These are phyloP conservation scores for Musa itinerans DNA, from an alignment of 176 grass and related monocot species.

Conservation along the genomic window DNA sequence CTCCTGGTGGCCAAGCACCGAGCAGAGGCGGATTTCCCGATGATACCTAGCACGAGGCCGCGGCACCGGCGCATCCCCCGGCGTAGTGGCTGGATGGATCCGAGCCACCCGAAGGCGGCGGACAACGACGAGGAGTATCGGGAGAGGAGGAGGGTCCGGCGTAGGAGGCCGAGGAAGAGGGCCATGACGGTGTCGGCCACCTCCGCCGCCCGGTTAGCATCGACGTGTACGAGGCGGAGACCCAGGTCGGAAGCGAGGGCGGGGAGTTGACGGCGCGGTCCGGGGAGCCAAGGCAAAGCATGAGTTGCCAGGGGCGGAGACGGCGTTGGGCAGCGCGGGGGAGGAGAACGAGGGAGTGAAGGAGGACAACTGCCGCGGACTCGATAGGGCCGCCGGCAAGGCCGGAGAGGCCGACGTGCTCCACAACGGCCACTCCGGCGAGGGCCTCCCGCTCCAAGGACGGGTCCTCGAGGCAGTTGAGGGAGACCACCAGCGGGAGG, in stretches of 20 bases:
- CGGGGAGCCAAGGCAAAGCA: slow-evolving; percentile 78
- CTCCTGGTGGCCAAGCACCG: slow-evolving; percentile 77
- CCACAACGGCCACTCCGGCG: slow-evolving; percentile 47
- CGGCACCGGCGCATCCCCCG: slow-evolving; percentile 81
- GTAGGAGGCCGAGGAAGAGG: slow-evolving; percentile 70
- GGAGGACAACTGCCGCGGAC: slow-evolving; percentile 50
- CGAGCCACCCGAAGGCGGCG: slow-evolving; percentile 46
- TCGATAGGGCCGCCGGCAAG: slow-evolving; percentile 56
- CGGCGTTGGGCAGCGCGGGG: slow-evolving; percentile 79
- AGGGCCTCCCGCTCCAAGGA: slow-evolving; percentile 66
- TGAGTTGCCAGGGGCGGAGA: slow-evolving; percentile 75
- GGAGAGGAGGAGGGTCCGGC: slow-evolving; percentile 73
- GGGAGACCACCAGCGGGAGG: slow-evolving; percentile 51
- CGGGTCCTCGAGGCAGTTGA: slow-evolving; percentile 79
- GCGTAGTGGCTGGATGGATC: slow-evolving; percentile 68
- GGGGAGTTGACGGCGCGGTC: slow-evolving; percentile 74
- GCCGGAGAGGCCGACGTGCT: slow-evolving; percentile 63
- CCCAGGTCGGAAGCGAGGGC: slow-evolving; percentile 65
- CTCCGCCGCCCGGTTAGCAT: slow-evolving; percentile 80
- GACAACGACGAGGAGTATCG: slow-evolving; percentile 47
- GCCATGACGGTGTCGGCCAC: slow-evolving; percentile 96
- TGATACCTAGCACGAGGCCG: slow-evolving; percentile 80
- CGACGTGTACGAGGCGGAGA: slow-evolving; percentile 69
- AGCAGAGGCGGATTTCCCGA: slow-evolving; percentile 63
- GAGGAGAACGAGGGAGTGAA: slow-evolving; percentile 68